phyloP scores from a whole-genome alignment of 352 stramenopile species.

The Phytophthora boehmeriae region DNA sequence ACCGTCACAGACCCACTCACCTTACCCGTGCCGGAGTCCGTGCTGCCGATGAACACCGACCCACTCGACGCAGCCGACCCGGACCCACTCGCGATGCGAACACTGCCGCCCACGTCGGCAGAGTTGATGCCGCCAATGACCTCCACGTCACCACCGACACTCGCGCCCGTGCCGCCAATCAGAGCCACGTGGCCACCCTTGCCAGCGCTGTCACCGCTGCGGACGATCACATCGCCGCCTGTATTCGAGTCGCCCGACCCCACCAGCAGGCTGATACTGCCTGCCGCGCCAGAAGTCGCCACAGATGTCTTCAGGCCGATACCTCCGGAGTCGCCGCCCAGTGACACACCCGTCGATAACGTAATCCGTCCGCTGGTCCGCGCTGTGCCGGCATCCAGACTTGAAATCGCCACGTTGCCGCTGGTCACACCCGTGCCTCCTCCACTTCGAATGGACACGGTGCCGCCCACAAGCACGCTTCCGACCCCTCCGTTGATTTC shows the following conservation, averaged over 20 bases:
- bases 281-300: slow-evolving; percentile 4
- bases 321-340: too few relatives aligned
- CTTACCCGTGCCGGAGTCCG: not conserved
- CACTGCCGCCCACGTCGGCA: too few relatives aligned
- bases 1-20: not conserved
- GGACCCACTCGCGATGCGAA: too few relatives aligned
- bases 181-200: too few relatives aligned
- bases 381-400: not conserved
- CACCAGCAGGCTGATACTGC: slow-evolving; percentile 3
- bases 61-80: too few relatives aligned
- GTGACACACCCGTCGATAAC: too few relatives aligned
- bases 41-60: too few relatives aligned
- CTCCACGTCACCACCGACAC: too few relatives aligned
- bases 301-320: slow-evolving; percentile 2
- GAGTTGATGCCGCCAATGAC: too few relatives aligned
- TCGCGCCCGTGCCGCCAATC: too few relatives aligned
- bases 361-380: too few relatives aligned
- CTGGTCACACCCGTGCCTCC: not conserved
- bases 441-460: slow-evolving; percentile 15
- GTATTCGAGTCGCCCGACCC: slow-evolving; percentile 3
- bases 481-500: slow-evolving; percentile 10
- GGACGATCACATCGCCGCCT: not conserved
- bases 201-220: too few relatives aligned
- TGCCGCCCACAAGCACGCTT: slow-evolving; percentile 11
- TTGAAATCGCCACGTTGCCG: not conserved